Evolutionary conservation across 805 yeast species (phyloP).

Genomic region (Wickerhamomyces queroliae): DNA sequence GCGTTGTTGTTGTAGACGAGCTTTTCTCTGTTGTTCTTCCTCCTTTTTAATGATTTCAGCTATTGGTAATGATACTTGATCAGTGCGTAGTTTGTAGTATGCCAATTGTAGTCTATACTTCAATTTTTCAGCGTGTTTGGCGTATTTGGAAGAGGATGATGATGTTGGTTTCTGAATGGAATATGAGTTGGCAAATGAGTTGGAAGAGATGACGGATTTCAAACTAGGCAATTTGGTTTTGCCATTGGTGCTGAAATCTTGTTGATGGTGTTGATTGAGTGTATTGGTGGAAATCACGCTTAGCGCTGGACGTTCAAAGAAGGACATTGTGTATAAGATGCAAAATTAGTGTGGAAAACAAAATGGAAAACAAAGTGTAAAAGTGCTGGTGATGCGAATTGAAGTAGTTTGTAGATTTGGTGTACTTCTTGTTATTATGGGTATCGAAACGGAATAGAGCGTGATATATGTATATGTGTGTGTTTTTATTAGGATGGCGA

Average conservation of each 20-base stretch:
- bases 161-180: constrained; percentile 4
- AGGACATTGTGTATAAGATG: constrained; percentile 7
- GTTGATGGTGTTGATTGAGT: constrained; percentile 9
- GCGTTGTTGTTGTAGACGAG: not conserved
- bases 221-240: constrained; percentile 10
- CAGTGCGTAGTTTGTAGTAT: constrained; percentile 44
- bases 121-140: constrained; percentile 31
- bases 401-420: no score
- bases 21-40: not conserved
- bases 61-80: constrained; percentile 34
- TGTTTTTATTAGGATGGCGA: no score
- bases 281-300: constrained; percentile 14
- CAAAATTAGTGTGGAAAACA: no score
- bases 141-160: not conserved
- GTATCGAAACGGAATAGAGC: no score
- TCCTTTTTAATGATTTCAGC: constrained; percentile 21
- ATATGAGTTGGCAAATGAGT: constrained; percentile 1
- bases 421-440: no score
- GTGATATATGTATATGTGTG: no score
- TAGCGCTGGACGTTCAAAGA: constrained; percentile 17
- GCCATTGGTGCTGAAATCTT: constrained; percentile 1
- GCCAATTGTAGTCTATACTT: constrained; percentile 45
- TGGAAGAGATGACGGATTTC: constrained; percentile 2
- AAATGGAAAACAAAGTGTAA: not conserved
- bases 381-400: not conserved